Evolutionary conservation across 179 eudicot genomes (phyloP), one percentile per base, ranked within the genome.

Genomic region (Nepenthes alata): DNA sequence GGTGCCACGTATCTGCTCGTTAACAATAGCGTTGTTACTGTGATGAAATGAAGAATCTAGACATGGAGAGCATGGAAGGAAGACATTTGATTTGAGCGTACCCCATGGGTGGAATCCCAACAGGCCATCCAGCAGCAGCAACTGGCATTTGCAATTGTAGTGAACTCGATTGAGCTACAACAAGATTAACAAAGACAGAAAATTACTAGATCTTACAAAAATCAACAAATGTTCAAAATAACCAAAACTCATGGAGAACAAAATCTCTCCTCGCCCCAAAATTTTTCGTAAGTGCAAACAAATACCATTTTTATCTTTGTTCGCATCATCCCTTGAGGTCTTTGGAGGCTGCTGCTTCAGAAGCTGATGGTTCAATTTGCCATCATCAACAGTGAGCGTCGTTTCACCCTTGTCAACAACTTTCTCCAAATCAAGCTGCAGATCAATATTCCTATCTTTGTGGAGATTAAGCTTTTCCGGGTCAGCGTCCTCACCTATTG

Each of bases 41-140:
- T 6, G 6, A 58, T 55, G 48, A 55, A 64, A 37, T n/a, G n/a
- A 9, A 60, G 47, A 15, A 39, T 41, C 45, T 54, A 13, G 57
- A 13, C 25, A 41, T 41, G 6, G 45, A 41, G 45, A 4, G 5
- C 45, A 7, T 41, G 6, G 8, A 41, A 41, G 45, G 45, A 41
- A 41, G 8, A 41, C 8, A 4, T 4, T 4, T 41, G 45, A 41
- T 4, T 41, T 7, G 45, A 41, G 6, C 45, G 45, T 41, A 94
- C 99, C 99, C 97, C 86, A 94, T 85, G 48, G 95, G 91, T 59
- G 91, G 74, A 78, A 80, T 80, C 55, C 95, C 96, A 58, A 88
- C 85, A 59, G 88, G 97, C 99, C 99, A 94, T 61, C 86, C 84
- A 52, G 91, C 81, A 58, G 91, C 80, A 60, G 83, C 69, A 41